A percentile compares a stretch with the other conserved stretches of the same genome.
Conservation (phyloP, 208 protist genomes). For the Lotmaria passim region DNA sequence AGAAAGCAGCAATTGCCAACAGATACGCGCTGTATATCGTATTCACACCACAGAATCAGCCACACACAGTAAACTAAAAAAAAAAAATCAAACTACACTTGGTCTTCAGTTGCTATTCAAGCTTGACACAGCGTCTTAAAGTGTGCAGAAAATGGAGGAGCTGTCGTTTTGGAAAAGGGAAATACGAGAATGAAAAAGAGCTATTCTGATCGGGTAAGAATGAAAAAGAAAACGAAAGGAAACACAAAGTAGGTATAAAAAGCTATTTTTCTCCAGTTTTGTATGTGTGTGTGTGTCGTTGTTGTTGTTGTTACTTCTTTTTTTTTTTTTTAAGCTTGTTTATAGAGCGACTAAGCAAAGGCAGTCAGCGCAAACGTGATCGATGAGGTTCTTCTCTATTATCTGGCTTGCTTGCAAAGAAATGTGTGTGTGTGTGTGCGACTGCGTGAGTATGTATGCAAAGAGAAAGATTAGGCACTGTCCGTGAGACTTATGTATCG, state of each 20-base stretch:
- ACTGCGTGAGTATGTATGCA: conserved; percentile 14
- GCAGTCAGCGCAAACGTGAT: conserved; percentile 18
- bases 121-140: no score
- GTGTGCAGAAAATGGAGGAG: background rate
- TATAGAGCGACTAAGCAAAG: conserved; percentile 9
- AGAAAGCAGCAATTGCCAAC: background rate
- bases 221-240: conserved; percentile 7
- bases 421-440: conserved; percentile 21
- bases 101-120: no score
- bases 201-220: conserved; percentile 3
- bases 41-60: background rate
- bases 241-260: no score
- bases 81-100: background rate
- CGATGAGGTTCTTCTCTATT: background rate
- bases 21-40: background rate
- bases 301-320: no score
- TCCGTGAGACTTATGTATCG: no score
- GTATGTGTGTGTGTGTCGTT: no score
- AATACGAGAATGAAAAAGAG: background rate
- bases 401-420: background rate
- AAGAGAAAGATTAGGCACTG: background rate
- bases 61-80: background rate
- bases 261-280: no score
- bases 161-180: background rate
- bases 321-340: background rate